Conservation (phyloP, 2,329 filamentous ascomycete genomes). For the Fusarium succisae region DNA sequence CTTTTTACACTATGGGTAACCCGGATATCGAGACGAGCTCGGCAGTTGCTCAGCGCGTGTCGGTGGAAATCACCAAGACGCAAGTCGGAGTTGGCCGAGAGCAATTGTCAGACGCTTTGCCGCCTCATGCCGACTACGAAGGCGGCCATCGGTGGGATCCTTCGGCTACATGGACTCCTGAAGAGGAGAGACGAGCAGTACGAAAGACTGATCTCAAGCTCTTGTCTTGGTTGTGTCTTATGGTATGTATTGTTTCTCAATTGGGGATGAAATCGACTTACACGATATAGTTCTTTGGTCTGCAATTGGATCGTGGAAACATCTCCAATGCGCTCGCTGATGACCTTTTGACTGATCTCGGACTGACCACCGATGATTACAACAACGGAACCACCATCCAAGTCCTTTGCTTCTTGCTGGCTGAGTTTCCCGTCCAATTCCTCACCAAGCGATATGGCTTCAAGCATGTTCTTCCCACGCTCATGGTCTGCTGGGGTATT, state of each 20-base stretch:
- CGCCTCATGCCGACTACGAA: conserved; percentile 50
- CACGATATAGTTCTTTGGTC: conserved; percentile 62
- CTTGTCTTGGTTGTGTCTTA: conserved; percentile 54
- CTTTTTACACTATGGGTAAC: conserved; percentile 31
- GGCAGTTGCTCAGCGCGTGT: conserved; percentile 38
- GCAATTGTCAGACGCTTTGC: conserved; percentile 46
- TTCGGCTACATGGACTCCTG: conserved; percentile 58
- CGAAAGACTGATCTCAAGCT: conserved; percentile 60
- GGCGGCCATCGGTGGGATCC: conserved; percentile 55
- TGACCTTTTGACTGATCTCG: conserved; percentile 65
- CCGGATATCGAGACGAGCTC: conserved; percentile 44
- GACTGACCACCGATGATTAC: conserved; percentile 61
- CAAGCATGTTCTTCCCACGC: conserved; percentile 62
- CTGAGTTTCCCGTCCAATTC: conserved; percentile 68
- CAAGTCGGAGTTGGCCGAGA: conserved; percentile 50
- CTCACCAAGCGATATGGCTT: conserved; percentile 67
- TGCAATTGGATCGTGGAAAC: conserved; percentile 72
- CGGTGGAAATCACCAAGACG: conserved; percentile 39
- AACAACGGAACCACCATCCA: conserved; percentile 68
- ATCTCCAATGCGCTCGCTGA: conserved; percentile 70
- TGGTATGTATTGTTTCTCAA: conserved; percentile 43
- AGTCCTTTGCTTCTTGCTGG: conserved; percentile 61
- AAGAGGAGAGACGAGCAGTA: conserved; percentile 65
- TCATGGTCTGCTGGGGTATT: conserved; percentile 62
- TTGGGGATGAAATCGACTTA: conserved; percentile 17